Percentiles rank a stretch among this genome's conserved stretches.
Evolutionary conservation across 345 rosid genomes (phyloP).

Genomic region (Orychophragmus violaceus): DNA sequence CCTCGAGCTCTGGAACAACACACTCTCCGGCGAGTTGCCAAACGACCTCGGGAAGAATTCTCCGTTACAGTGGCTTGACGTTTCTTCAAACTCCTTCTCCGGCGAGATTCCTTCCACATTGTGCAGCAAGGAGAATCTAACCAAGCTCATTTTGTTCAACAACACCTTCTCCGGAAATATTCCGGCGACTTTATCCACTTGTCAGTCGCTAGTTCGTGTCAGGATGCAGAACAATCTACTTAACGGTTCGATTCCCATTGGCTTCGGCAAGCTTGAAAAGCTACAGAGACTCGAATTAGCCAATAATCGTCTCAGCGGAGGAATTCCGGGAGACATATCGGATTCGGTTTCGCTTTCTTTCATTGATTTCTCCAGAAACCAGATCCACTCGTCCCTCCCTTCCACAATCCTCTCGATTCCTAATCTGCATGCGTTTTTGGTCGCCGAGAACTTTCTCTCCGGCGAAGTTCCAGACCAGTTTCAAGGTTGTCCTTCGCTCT

Average conservation of each 20-base stretch:
- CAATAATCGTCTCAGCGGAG: conserved; percentile 67
- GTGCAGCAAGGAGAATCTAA: conserved; percentile 72
- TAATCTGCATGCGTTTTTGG: conserved; percentile 60
- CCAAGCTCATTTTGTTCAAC: conserved; percentile 86
- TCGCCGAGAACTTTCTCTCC: conserved; percentile 49
- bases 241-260: conserved; percentile 68
- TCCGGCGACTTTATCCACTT: conserved; percentile 51
- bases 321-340: conserved; percentile 62
- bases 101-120: conserved; percentile 60
- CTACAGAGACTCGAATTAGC: conserved; percentile 81
- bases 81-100: conserved; percentile 74
- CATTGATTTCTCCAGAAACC: conserved; percentile 72
- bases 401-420: conserved; percentile 75
- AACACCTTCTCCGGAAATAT: conserved; percentile 73
- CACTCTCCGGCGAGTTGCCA: conserved; percentile 76
- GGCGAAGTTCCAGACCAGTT: conserved; percentile 89
- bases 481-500: conserved; percentile 88
- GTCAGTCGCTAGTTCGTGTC: conserved; percentile 70
- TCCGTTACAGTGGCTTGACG: conserved; percentile 75
- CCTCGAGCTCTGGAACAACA: conserved; percentile 92
- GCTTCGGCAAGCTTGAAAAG: conserved; percentile 71
- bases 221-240: conserved; percentile 77
- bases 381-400: conserved; percentile 56
- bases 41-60: conserved; percentile 65
- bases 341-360: conserved; percentile 73